A percentile compares a stretch with the other conserved stretches of the same genome.
Evolutionary conservation across 2,329 filamentous ascomycete genomes (phyloP).

Genomic region (Penicillium sp.): DNA sequence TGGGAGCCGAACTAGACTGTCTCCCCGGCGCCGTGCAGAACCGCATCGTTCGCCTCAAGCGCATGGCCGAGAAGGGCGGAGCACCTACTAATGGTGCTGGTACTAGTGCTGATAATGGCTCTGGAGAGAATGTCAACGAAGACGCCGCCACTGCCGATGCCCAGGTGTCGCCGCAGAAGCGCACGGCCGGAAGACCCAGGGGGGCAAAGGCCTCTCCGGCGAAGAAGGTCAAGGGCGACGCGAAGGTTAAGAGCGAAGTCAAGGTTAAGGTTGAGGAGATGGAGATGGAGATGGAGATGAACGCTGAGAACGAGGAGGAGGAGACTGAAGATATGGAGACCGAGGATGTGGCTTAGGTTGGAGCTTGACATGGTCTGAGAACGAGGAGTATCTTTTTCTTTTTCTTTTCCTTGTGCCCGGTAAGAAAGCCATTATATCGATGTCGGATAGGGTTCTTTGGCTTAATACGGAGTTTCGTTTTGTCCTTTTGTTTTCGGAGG

Average conservation of each 20-base stretch:
- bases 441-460: background rate
- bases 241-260: background rate
- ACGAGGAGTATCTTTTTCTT: background rate
- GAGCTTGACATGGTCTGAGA: background rate
- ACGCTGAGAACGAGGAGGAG: background rate
- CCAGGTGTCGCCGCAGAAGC: background rate
- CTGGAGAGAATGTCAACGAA: background rate
- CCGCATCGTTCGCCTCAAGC: conserved; percentile 5
- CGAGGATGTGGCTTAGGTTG: background rate
- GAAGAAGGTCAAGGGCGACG: conserved; percentile 5
- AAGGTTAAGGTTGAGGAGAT: background rate
- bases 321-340: background rate
- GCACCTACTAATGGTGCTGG: background rate
- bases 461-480: background rate
- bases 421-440: background rate
- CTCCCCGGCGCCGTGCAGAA: conserved; percentile 9
- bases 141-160: background rate
- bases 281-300: background rate
- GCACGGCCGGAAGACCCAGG: background rate
- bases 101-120: background rate
- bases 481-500: background rate
- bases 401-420: background rate
- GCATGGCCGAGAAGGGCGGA: background rate
- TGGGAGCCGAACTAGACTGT: background rate
- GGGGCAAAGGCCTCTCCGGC: background rate